Conservation (phyloP, 2,329 filamentous ascomycete species). For the Ophiostoma angusticollis region DNA sequence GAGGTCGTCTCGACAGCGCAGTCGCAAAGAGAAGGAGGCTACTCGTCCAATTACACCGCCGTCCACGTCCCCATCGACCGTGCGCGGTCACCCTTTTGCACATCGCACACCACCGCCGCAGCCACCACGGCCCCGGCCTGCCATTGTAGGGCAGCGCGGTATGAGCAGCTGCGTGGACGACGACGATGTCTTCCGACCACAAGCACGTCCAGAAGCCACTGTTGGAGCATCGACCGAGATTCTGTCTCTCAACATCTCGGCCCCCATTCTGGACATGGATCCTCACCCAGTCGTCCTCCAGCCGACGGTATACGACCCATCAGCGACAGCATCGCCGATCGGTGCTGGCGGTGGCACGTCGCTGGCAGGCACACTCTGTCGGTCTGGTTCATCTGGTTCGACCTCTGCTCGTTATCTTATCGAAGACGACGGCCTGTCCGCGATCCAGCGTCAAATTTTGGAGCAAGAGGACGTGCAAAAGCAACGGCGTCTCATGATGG, state of each 20-base stretch:
- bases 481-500: constrained; percentile 26
- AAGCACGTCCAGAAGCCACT: constrained; percentile 10
- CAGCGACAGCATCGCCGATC: constrained; percentile 9
- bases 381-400: constrained; percentile 6
- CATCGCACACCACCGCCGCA: constrained; percentile 11
- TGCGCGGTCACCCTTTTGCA: constrained; percentile 10
- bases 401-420: constrained; percentile 7
- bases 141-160: constrained; percentile 2
- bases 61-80: not conserved
- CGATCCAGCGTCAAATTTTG: constrained; percentile 42
- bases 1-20: constrained; percentile 3
- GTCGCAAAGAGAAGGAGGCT: constrained; percentile 9
- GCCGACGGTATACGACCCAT: constrained; percentile 43
- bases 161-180: not conserved
- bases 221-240: constrained; percentile 5
- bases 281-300: constrained; percentile 40
- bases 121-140: constrained; percentile 6
- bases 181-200: constrained; percentile 14
- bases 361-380: not conserved
- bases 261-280: constrained; percentile 36
- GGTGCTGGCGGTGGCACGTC: not conserved
- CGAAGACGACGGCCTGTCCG: constrained; percentile 35
- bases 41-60: constrained; percentile 1
- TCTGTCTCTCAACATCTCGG: constrained; percentile 27
- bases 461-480: constrained; percentile 43